phyloP scores from a whole-genome alignment of 169 alveolate genomes.

The Besnoitia besnoiti region DNA sequence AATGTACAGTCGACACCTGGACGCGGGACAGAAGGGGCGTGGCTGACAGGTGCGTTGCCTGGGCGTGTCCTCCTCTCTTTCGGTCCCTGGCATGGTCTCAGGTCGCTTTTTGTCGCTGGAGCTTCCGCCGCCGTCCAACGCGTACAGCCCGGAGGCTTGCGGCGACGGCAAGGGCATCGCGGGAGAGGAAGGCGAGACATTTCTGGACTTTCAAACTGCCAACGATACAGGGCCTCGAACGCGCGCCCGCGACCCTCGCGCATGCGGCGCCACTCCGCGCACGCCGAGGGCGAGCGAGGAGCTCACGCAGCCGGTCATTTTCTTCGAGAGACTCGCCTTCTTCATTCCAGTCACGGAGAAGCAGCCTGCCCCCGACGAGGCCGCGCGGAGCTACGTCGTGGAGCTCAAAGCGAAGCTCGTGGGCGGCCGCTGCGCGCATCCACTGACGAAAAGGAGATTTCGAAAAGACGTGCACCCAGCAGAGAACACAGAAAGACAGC shows the following conservation, averaged over 20 bases:
- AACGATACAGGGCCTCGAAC: too few relatives aligned
- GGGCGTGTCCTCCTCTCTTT: background rate
- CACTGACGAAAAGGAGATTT: background rate
- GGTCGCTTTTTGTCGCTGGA: background rate
- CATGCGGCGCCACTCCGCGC: background rate
- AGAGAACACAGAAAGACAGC: background rate
- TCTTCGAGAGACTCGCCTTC: background rate
- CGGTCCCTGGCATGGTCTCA: background rate
- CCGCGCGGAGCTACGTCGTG: background rate
- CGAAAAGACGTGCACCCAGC: background rate
- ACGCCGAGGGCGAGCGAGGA: background rate
- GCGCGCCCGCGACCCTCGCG: too few relatives aligned
- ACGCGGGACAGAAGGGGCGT: too few relatives aligned
- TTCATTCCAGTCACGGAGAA: background rate
- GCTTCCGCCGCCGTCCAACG: background rate
- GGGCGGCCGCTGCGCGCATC: background rate
- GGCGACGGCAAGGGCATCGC: background rate
- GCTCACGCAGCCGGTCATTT: background rate
- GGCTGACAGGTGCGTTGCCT: too few relatives aligned
- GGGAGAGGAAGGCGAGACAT: background rate
- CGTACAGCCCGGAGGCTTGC: background rate
- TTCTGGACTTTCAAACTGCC: too few relatives aligned
- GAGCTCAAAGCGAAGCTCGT: background rate
- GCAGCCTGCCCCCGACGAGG: background rate
- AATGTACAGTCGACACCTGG: too few relatives aligned